Evolutionary conservation across 495 filamentous ascomycete genomes (phyloP), one percentile per base, ranked within the genome.

Genomic region (Cetradonia linearis): DNA sequence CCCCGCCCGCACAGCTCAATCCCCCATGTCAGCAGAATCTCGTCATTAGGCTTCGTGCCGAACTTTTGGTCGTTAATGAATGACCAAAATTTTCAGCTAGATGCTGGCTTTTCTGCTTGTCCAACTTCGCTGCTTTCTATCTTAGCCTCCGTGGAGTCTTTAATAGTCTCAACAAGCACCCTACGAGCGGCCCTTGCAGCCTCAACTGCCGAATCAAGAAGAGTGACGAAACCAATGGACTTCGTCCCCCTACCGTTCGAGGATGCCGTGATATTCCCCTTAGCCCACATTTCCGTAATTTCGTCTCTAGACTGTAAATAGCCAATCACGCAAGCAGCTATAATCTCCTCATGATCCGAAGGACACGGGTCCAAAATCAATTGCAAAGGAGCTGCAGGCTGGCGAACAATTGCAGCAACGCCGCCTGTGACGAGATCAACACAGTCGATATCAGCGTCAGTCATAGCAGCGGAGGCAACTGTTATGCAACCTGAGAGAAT

Each of bases 361-460:
- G 91, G 87, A 64, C 86, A 83, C 3, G 90, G 89, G 72, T 98
- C 93, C 30, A 96, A 72, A 53, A 96, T 83, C 47, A 91, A 70
- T 52, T 72, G 74, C 3, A 79, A 3, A 18, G 46, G 44, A 36
- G 27, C 49, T 46, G 54, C 42, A 23, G 62, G 59, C 57, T 68
- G 62, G 55, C 60, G 66, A 25, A 91, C 87, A 23, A 95, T 66
- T 11, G 90, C 94, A 18, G 91, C 90, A 40, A 96, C 86, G 27
- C 93, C 93, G 5, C 92, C 93, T 16, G 86, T 78, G 5, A 95
- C 88, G 33, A 95, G 77, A 70, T 97, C 93, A 36, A 96, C 82
- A 70, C 91, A 96, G 68, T 98, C 93, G 63, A 98, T 96, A 3
- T 89, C 90, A 0, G 93, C 94, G 74, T 98, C 94, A 2, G 86